Evolutionary conservation across 129 eudicot genomes (phyloP).

Genomic region (Artemisia annua): DNA sequence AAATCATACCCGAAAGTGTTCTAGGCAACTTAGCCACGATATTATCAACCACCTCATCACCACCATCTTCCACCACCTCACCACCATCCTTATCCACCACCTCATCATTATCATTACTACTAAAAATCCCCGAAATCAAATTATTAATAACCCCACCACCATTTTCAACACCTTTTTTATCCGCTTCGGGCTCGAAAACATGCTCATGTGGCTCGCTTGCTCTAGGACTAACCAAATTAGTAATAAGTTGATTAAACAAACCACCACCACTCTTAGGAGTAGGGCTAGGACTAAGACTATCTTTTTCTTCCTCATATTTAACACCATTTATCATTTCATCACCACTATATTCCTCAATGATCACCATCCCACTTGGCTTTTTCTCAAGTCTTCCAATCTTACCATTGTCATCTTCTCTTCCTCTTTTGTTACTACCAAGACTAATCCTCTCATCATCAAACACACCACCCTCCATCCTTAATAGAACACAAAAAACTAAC

Average conservation of each 20-base stretch:
- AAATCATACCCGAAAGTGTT: conserved; percentile 41
- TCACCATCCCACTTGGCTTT: conserved; percentile 26
- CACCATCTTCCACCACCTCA: not conserved
- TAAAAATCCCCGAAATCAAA: not conserved
- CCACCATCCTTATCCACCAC: conserved; percentile 1
- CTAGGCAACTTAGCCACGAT: conserved; percentile 46
- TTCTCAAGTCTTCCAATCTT: conserved; percentile 26
- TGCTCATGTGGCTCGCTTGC: too few relatives aligned
- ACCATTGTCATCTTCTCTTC: conserved; percentile 25
- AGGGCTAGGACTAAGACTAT: not conserved
- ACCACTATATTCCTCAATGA: conserved; percentile 17
- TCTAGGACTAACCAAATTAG: conserved; percentile 31
- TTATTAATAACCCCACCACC: conserved; percentile 28
- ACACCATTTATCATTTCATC: conserved; percentile 37
- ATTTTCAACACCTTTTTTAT: not conserved
- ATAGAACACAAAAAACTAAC: too few relatives aligned
- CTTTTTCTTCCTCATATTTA: conserved; percentile 31
- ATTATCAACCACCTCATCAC: conserved; percentile 26
- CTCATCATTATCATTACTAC: not conserved
- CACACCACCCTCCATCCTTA: conserved; percentile 27
- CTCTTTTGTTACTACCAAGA: conserved; percentile 30
- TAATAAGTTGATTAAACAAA: conserved; percentile 39
- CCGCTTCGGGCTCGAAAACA: conserved; percentile 10
- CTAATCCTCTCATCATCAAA: conserved; percentile 17
- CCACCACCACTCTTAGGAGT: conserved; percentile 25